Percentiles rank a stretch among this genome's conserved stretches.
Evolutionary conservation across 208 protist genomes (phyloP).

Genomic region (Trypanosoma scelopori): DNA sequence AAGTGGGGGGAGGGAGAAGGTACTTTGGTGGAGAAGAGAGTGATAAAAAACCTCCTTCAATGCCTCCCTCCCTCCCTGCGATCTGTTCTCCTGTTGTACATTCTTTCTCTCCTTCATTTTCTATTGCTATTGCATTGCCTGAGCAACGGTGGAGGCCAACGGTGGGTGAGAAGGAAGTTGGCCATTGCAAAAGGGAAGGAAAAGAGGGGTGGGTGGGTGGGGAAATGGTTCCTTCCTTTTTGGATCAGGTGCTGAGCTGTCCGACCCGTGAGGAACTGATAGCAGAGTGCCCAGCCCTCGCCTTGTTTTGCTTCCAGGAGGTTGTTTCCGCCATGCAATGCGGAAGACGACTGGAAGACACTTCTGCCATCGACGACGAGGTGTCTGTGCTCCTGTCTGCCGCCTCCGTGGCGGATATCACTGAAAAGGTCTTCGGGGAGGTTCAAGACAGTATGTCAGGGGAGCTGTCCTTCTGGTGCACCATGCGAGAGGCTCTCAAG

Average conservation of each 20-base stretch:
- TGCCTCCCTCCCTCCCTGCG: too few species aligned
- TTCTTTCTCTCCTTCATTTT: too few species aligned
- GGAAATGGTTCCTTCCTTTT: slow-evolving; percentile 31
- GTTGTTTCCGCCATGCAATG: slow-evolving; percentile 40
- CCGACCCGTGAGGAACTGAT: slow-evolving; percentile 55
- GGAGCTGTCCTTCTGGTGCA: slow-evolving; percentile 49
- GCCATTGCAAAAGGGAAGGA: neutral
- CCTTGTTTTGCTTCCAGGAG: slow-evolving; percentile 63
- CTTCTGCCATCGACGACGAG: slow-evolving; percentile 42
- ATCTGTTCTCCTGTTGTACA: too few species aligned
- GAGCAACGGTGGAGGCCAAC: too few species aligned
- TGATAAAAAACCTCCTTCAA: too few species aligned
- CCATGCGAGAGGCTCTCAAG: slow-evolving; percentile 40
- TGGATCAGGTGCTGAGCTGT: slow-evolving; percentile 53
- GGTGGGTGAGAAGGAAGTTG: too few species aligned
- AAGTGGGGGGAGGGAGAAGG: too few species aligned
- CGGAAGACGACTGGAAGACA: slow-evolving; percentile 38
- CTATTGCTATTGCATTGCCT: too few species aligned
- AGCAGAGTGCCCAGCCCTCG: slow-evolving; percentile 66
- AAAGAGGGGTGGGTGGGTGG: neutral
- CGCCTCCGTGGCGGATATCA: slow-evolving; percentile 11
- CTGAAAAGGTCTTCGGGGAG: slow-evolving; percentile 30
- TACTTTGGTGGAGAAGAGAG: too few species aligned
- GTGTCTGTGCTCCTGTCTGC: slow-evolving; percentile 45
- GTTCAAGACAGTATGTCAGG: neutral